Percentiles rank a stretch among this genome's conserved stretches.
These are phyloP conservation scores for Alternaria panax DNA, from an alignment of 2,329 filamentous ascomycete genomes.

Conservation along the genomic window DNA sequence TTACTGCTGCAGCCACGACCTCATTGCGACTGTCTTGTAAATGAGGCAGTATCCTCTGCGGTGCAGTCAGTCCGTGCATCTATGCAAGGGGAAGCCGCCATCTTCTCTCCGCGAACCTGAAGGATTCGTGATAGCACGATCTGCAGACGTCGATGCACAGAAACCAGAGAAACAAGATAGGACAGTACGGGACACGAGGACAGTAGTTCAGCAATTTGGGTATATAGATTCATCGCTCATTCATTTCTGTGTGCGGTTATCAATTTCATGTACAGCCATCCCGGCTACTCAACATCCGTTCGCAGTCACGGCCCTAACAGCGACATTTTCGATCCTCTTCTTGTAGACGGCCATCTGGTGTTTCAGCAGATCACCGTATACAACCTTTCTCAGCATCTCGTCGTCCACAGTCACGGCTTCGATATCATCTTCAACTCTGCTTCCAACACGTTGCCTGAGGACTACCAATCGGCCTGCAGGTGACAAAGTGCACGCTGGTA, in stretches of 20 bases:
- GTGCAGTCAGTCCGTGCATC: too few species aligned
- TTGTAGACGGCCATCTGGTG: slow-evolving; percentile 84
- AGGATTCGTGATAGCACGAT: background rate
- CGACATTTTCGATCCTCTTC: slow-evolving; percentile 73
- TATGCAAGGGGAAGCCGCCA: background rate
- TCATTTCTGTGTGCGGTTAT: slow-evolving; percentile 7
- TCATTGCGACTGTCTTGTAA: background rate
- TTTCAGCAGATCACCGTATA: slow-evolving; percentile 83
- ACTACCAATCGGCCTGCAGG: slow-evolving; percentile 75
- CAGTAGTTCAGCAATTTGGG: background rate
- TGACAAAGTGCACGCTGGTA: slow-evolving; percentile 71
- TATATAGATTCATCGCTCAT: slow-evolving; percentile 3
- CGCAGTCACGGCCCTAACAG: slow-evolving; percentile 70
- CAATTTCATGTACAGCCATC: slow-evolving; percentile 3
- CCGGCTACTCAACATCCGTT: slow-evolving; percentile 26
- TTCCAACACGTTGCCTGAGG: slow-evolving; percentile 54
- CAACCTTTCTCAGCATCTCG: slow-evolving; percentile 69
- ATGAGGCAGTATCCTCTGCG: too few species aligned
- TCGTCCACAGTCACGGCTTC: slow-evolving; percentile 74
- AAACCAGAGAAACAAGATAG: background rate
- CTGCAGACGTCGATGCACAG: background rate
- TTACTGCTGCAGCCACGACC: too few species aligned
- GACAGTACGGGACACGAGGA: background rate
- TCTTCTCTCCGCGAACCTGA: background rate
- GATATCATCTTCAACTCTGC: slow-evolving; percentile 60